Evolutionary conservation across 2,329 filamentous ascomycete genomes (phyloP).

Genomic region (Fusarium ambrosium): DNA sequence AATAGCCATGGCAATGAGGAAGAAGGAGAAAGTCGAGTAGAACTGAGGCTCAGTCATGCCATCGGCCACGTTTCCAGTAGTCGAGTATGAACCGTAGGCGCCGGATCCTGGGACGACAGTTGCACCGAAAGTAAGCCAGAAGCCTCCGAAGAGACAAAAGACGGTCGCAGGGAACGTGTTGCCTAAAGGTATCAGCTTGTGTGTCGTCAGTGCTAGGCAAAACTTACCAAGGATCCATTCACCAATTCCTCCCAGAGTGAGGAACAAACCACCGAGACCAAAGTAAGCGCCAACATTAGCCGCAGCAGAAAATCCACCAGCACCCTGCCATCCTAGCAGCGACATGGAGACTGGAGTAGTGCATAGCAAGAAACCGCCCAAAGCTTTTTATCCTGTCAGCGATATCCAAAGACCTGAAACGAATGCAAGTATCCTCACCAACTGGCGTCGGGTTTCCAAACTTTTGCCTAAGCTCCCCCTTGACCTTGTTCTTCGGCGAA

Average conservation of each 20-base stretch:
- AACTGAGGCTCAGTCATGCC: slow-evolving; percentile 61
- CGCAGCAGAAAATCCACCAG: slow-evolving; percentile 48
- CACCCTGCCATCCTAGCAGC: slow-evolving; percentile 49
- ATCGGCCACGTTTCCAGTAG: slow-evolving; percentile 46
- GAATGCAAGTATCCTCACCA: slow-evolving; percentile 25
- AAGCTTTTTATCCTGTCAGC: slow-evolving; percentile 23
- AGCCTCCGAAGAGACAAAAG: slow-evolving; percentile 62
- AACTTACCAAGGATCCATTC: slow-evolving; percentile 62
- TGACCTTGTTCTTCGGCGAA: slow-evolving; percentile 59
- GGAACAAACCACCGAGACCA: slow-evolving; percentile 61
- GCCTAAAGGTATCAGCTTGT: slow-evolving; percentile 40
- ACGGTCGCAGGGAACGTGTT: slow-evolving; percentile 69
- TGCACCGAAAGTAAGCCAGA: slow-evolving; percentile 64
- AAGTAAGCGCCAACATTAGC: slow-evolving; percentile 56
- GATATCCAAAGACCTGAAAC: accelerated
- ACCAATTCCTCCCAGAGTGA: slow-evolving; percentile 61
- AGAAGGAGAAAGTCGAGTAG: slow-evolving; percentile 67
- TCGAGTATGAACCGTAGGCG: slow-evolving; percentile 57
- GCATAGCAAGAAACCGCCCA: slow-evolving; percentile 50
- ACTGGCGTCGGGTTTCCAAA: slow-evolving; percentile 67
- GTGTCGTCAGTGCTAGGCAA: accelerated
- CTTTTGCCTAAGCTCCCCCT: slow-evolving; percentile 62
- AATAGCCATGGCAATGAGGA: slow-evolving; percentile 72
- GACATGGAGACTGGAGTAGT: slow-evolving; percentile 49
- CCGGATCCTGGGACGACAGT: slow-evolving; percentile 64